A percentile compares a stretch with the other conserved stretches of the same genome.
These are phyloP conservation scores for Psilocybe cyanescens DNA, from an alignment of 768 basidiomycete species.

Conservation along the genomic window DNA sequence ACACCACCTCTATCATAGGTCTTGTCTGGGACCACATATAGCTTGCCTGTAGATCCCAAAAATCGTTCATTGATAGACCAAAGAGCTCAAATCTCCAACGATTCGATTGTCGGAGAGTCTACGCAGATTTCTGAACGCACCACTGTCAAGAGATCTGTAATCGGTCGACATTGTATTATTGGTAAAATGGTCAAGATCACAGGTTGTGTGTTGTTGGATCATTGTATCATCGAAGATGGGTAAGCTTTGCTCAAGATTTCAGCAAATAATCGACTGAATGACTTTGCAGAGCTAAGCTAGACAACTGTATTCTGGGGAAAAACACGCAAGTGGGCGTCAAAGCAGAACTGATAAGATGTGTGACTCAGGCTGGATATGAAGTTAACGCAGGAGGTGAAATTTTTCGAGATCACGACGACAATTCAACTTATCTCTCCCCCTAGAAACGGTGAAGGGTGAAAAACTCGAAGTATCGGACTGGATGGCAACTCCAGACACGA, in stretches of 20 bases:
- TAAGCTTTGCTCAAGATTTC: conserved; percentile 35
- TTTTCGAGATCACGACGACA: background rate
- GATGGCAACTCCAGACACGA: conserved; percentile 32
- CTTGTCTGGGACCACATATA: conserved; percentile 52
- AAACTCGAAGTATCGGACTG: conserved; percentile 42
- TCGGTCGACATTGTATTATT: conserved; percentile 84
- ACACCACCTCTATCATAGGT: conserved; percentile 39
- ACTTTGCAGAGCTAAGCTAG: conserved; percentile 66
- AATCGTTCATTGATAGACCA: conserved; percentile 74
- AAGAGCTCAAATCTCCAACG: conserved; percentile 81
- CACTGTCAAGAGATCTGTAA: conserved; percentile 77
- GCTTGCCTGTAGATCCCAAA: conserved; percentile 62
- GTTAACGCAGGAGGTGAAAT: conserved; percentile 61
- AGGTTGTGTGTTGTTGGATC: conserved; percentile 86
- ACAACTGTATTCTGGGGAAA: conserved; percentile 75
- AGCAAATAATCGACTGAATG: background rate
- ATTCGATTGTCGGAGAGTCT: conserved; percentile 82
- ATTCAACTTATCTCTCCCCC: background rate
- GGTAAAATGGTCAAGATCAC: conserved; percentile 84
- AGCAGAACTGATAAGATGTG: conserved; percentile 67
- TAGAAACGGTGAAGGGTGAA: conserved; percentile 56
- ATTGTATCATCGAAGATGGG: conserved; percentile 90
- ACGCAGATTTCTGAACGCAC: conserved; percentile 82
- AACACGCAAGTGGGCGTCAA: conserved; percentile 74
- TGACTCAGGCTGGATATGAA: conserved; percentile 82